Conservation (phyloP, 2,329 filamentous ascomycete species). For the Annulohypoxylon truncatum region DNA sequence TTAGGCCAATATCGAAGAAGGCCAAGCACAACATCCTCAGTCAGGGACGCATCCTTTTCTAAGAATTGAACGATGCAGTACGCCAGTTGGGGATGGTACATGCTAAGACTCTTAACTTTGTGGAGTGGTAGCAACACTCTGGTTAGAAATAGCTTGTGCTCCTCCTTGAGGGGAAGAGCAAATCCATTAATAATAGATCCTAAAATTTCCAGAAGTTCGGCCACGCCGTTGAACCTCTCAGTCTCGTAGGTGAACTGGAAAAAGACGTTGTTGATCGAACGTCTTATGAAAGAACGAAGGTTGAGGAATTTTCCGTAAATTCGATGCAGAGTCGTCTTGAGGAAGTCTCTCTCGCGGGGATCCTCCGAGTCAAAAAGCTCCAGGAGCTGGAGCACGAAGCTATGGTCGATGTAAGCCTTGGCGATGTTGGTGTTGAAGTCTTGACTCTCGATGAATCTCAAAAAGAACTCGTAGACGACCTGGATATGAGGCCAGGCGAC, state of each 20-base stretch:
- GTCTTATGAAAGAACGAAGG: constrained; percentile 93
- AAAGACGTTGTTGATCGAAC: constrained; percentile 99
- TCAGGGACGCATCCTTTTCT: constrained; percentile 96
- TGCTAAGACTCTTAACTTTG: constrained; percentile 98
- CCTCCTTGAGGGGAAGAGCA: constrained; percentile 94
- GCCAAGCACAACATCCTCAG: constrained; percentile 96
- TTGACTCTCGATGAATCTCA: constrained; percentile 98
- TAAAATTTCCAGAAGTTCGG: constrained; percentile 93
- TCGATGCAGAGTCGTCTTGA: constrained; percentile 96
- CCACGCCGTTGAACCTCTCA: constrained; percentile 97
- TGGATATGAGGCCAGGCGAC: constrained; percentile 99
- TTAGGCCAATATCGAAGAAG: constrained; percentile 98
- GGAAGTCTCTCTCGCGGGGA: constrained; percentile 92
- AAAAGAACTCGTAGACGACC: constrained; percentile 99
- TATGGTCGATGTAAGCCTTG: constrained; percentile 98
- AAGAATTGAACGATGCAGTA: constrained; percentile 99
- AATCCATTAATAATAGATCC: constrained; percentile 99
- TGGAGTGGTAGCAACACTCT: constrained; percentile 92
- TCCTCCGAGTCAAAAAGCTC: constrained; percentile 99
- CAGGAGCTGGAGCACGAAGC: constrained; percentile 95
- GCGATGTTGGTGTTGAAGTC: constrained; percentile 99
- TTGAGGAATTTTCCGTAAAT: constrained; percentile 99
- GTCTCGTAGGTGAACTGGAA: constrained; percentile 99
- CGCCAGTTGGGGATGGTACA: constrained; percentile 98
- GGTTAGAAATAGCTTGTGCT: constrained; percentile 98